These are phyloP conservation scores for Blechomonas ayalai DNA, from an alignment of 208 protist genomes.

Conservation along the genomic window DNA sequence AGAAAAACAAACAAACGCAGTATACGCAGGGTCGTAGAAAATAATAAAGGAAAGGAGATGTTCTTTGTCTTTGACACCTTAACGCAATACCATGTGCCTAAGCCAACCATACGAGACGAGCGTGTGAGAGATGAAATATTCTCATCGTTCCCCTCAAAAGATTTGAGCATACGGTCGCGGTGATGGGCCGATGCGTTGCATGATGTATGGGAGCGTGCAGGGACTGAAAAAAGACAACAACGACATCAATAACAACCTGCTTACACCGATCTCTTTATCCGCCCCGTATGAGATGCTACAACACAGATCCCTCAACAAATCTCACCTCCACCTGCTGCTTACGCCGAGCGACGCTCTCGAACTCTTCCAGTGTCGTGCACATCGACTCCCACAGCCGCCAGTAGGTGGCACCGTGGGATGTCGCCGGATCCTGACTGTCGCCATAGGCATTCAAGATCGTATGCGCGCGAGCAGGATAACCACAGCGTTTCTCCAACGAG, in stretches of 20 bases:
- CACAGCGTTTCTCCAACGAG: constrained; percentile 55
- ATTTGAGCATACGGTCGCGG: too few relatives aligned
- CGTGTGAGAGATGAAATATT: too few relatives aligned
- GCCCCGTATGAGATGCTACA: too few relatives aligned
- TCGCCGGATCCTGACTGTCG: constrained; percentile 58
- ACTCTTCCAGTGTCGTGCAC: constrained; percentile 45
- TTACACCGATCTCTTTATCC: too few relatives aligned
- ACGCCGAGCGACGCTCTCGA: constrained; percentile 51
- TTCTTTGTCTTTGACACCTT: too few relatives aligned
- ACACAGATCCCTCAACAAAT: constrained; percentile 9
- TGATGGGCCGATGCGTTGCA: too few relatives aligned
- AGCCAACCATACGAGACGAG: too few relatives aligned
- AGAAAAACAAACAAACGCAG: neutral
- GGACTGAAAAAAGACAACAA: too few relatives aligned
- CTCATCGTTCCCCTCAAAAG: too few relatives aligned
- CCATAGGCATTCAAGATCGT: constrained; percentile 59
- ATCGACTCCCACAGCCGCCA: constrained; percentile 75
- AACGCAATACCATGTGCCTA: too few relatives aligned
- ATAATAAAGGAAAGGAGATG: constrained; percentile 1
- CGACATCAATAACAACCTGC: too few relatives aligned
- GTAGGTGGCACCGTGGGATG: constrained; percentile 40
- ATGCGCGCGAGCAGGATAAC: constrained; percentile 37
- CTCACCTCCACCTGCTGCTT: constrained; percentile 50
- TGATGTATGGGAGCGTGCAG: too few relatives aligned
- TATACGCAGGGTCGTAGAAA: neutral